Conservation (phyloP, 768 basidiomycete genomes). For the Boletus rufocinnamomeus region DNA sequence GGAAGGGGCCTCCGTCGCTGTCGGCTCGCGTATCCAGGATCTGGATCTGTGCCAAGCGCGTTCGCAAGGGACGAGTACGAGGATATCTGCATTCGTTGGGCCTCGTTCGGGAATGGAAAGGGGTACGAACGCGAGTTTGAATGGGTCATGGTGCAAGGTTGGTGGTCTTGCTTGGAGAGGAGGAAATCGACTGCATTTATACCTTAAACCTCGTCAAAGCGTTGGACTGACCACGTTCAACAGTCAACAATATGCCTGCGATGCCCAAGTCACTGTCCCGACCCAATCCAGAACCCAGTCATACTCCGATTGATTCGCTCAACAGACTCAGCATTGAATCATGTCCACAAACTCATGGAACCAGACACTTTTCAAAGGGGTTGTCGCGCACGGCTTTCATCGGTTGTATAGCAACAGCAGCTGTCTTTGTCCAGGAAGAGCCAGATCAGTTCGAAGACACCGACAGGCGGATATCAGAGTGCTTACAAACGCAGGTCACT, state of each 20-base stretch:
- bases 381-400: neutral
- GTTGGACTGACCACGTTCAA: slow-evolving; percentile 1
- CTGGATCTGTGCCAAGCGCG: slow-evolving; percentile 21
- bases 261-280: neutral
- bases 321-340: slow-evolving; percentile 1
- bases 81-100: slow-evolving; percentile 19
- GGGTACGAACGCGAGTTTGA: slow-evolving; percentile 19
- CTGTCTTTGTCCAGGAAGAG: slow-evolving; percentile 5
- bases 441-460: neutral
- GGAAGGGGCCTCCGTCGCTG: neutral
- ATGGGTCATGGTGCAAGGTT: slow-evolving; percentile 21
- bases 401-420: slow-evolving; percentile 6
- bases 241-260: slow-evolving; percentile 4
- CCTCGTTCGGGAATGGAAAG: slow-evolving; percentile 22
- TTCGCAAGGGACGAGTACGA: slow-evolving; percentile 30
- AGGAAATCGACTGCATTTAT: slow-evolving; percentile 22
- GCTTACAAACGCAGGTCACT: neutral
- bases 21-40: slow-evolving; percentile 13
- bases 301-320: slow-evolving; percentile 4
- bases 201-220: slow-evolving; percentile 21
- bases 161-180: slow-evolving; percentile 1
- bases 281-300: too few species aligned
- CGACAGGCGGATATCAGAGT: neutral
- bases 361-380: neutral
- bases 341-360: slow-evolving; percentile 14